Conservation (phyloP, 73 alveolate genomes). For the Tetrahymena borealis region DNA sequence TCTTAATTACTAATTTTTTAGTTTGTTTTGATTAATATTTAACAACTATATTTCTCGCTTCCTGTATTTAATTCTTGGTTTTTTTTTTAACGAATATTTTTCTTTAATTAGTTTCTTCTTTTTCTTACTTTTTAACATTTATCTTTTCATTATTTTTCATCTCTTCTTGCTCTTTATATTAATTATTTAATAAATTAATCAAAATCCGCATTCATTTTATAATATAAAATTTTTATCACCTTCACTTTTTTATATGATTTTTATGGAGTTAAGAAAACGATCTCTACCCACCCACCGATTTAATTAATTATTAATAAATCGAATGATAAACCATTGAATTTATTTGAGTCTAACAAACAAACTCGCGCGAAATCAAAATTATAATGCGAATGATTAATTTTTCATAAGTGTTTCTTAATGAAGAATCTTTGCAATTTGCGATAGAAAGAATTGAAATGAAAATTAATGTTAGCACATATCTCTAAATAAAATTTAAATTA, state of each 20-base stretch:
- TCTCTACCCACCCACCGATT: too few relatives aligned
- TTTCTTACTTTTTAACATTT: not conserved
- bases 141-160: not conserved
- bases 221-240: too few relatives aligned
- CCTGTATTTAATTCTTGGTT: not conserved
- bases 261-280: too few relatives aligned
- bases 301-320: too few relatives aligned
- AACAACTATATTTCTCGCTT: not conserved
- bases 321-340: not conserved
- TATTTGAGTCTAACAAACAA: not conserved
- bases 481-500: not conserved
- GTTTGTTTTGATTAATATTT: not conserved
- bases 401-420: conserved; percentile 1
- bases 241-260: too few relatives aligned
- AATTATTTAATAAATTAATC: too few relatives aligned
- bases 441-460: not conserved
- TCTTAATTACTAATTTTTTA: not conserved
- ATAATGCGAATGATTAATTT: not conserved
- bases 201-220: too few relatives aligned
- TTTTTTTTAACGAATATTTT: not conserved
- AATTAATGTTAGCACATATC: not conserved
- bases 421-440: not conserved
- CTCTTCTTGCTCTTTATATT: not conserved
- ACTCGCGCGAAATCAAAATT: not conserved
- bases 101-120: too few relatives aligned